Conservation (phyloP, 352 stramenopile species). For the Phytophthora lateralis region DNA sequence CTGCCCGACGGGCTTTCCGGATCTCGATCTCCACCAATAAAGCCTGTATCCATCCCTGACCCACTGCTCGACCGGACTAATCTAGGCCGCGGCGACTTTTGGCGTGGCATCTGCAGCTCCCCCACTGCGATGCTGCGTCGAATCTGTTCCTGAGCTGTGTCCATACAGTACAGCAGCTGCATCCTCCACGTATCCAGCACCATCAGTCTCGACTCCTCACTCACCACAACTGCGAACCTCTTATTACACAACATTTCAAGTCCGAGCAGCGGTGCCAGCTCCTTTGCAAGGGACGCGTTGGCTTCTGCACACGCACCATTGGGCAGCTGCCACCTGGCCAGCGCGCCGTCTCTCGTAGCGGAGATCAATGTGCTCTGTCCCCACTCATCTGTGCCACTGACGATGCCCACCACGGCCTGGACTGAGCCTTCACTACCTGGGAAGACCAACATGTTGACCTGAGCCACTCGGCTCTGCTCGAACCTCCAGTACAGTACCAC, state of each 20-base stretch:
- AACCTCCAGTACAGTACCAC: conserved; percentile 78
- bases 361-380: conserved; percentile 76
- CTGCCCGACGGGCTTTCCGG: background rate
- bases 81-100: conserved; percentile 14
- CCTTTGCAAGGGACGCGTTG: conserved; percentile 53
- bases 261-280: conserved; percentile 66
- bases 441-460: conserved; percentile 74
- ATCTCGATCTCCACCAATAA: conserved; percentile 1
- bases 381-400: conserved; percentile 80
- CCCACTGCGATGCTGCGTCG: conserved; percentile 68
- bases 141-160: conserved; percentile 84
- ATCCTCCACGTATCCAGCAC: conserved; percentile 83
- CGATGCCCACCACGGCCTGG: conserved; percentile 56
- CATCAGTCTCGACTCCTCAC: conserved; percentile 75
- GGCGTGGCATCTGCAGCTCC: conserved; percentile 49
- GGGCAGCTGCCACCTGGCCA: conserved; percentile 71
- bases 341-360: conserved; percentile 52
- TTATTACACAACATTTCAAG: conserved; percentile 80
- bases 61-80: conserved; percentile 30
- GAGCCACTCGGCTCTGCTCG: conserved; percentile 56
- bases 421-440: conserved; percentile 20
- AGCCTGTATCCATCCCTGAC: conserved; percentile 21
- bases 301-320: conserved; percentile 67
- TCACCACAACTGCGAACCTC: conserved; percentile 72
- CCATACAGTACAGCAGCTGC: conserved; percentile 67